Evolutionary conservation across 805 yeast genomes (phyloP), one percentile per base, ranked within the genome.

Genomic region (Saccharomycopsis sp.): DNA sequence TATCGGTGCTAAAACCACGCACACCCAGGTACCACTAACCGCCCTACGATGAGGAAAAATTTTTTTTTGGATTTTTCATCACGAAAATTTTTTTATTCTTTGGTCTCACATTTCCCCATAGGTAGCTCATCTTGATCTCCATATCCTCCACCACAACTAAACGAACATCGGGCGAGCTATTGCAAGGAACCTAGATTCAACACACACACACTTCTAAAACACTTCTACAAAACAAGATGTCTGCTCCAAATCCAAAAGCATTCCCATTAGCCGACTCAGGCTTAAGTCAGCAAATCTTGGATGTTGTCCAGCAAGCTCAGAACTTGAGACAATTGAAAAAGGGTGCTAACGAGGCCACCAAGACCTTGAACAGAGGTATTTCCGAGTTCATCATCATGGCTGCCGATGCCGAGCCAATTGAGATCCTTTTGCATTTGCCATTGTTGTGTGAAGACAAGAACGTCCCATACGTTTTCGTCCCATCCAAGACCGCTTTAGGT

Each of bases 281-380:
- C 67, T 83, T 96, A 69, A 80, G 96, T 66, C 97, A 94, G 80
- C 97, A 93, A 79, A 93, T 94, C 76, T 83, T 94, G 73, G 98
- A 94, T 71, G 92, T 94, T 73, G 94, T 89, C 69, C 99, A 94
- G 80, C 99, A 94, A 81, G 90, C 97, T 63, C 92, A 96, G 70
- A 91, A 88, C 79, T 84, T 94, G 74, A 91, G 98, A 82, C 99
- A 94, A 80, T 85, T 94, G 77, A 94, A 94, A 84, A 94, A 94
- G 78, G 99, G 99, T 78, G 99, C 99, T 68, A 94, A 94, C 76
- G 99, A 94, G 81, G 96, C 98, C 72, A 94, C 97, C 78, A 93
- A 93, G 84, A 93, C 97, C 69, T 84, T 93, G 79, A 93, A 93
- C 88, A 89, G 98, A 83, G 99, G 99, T 86, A 93, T 93, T 72